These are phyloP conservation scores for Meira nashicola DNA, from an alignment of 1,284 basidiomycete species.

Conservation along the genomic window DNA sequence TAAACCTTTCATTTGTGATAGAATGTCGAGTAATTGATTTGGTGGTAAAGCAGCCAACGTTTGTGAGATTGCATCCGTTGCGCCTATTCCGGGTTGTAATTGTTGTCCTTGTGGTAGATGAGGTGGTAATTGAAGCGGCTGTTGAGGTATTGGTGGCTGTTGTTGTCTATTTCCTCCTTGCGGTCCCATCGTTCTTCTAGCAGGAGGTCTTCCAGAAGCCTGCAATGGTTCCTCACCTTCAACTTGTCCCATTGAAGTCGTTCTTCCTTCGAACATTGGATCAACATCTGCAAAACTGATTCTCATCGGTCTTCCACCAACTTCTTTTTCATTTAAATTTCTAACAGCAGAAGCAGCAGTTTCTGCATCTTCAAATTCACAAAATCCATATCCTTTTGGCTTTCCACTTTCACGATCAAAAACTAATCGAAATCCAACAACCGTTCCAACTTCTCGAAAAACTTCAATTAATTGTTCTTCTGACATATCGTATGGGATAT, in stretches of 20 bases:
- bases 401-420: constrained; percentile 93
- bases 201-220: constrained; percentile 11
- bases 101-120: constrained; percentile 73
- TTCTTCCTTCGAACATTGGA: constrained; percentile 36
- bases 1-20: constrained; percentile 95
- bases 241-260: constrained; percentile 42
- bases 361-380: constrained; percentile 92
- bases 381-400: constrained; percentile 94
- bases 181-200: constrained; percentile 13
- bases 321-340: constrained; percentile 72
- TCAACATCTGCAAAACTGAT: constrained; percentile 66
- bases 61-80: constrained; percentile 80
- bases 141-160: constrained; percentile 23
- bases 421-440: constrained; percentile 57
- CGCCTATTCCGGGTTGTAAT: constrained; percentile 67
- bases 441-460: constrained; percentile 48
- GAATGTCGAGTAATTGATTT: constrained; percentile 83
- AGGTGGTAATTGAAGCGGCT: constrained; percentile 57
- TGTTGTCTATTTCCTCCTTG: constrained; percentile 1
- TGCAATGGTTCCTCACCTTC: constrained; percentile 27
- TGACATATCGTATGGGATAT: constrained; percentile 52
- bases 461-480: constrained; percentile 51
- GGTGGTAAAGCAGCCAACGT: constrained; percentile 79
- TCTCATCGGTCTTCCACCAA: constrained; percentile 75
- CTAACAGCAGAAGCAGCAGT: constrained; percentile 79